Conservation (phyloP, 768 basidiomycete species). For the Xerocomus spinulosus region DNA sequence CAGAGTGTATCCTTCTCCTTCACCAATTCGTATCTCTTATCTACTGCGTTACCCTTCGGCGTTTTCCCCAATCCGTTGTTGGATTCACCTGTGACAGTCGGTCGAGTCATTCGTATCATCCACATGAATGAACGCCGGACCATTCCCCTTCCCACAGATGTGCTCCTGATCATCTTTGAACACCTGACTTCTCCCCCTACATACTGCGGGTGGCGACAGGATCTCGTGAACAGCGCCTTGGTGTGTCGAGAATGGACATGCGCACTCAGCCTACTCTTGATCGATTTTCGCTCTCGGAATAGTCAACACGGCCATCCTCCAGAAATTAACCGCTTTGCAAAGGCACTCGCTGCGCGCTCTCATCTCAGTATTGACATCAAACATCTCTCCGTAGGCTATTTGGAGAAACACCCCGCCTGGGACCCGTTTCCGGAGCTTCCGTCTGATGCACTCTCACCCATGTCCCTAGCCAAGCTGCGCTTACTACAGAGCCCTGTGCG, state of each 20-base stretch:
- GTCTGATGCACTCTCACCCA: neutral
- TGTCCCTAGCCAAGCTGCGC: neutral
- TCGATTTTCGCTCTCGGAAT: conserved; percentile 4
- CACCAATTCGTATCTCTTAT: neutral
- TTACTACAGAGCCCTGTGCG: neutral
- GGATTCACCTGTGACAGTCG: neutral
- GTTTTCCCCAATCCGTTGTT: neutral
- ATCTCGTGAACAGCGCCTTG: conserved; percentile 4
- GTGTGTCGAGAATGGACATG: conserved; percentile 12
- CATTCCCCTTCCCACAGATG: conserved; percentile 5
- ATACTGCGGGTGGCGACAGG: conserved; percentile 2
- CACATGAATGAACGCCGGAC: neutral
- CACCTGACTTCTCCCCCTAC: neutral
- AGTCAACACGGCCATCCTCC: neutral
- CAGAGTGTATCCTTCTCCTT: conserved; percentile 16
- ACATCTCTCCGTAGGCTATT: conserved; percentile 5
- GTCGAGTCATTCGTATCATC: conserved; percentile 2
- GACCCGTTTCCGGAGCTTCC: neutral
- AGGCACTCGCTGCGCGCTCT: neutral
- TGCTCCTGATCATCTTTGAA: conserved; percentile 8
- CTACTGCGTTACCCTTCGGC: neutral
- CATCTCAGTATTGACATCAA: conserved; percentile 6
- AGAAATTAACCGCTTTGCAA: conserved; percentile 4
- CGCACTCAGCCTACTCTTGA: conserved; percentile 8
- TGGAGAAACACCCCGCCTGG: conserved; percentile 7